These are phyloP conservation scores for Thalassiosira exigua DNA, from an alignment of 352 stramenopile species.

Conservation along the genomic window DNA sequence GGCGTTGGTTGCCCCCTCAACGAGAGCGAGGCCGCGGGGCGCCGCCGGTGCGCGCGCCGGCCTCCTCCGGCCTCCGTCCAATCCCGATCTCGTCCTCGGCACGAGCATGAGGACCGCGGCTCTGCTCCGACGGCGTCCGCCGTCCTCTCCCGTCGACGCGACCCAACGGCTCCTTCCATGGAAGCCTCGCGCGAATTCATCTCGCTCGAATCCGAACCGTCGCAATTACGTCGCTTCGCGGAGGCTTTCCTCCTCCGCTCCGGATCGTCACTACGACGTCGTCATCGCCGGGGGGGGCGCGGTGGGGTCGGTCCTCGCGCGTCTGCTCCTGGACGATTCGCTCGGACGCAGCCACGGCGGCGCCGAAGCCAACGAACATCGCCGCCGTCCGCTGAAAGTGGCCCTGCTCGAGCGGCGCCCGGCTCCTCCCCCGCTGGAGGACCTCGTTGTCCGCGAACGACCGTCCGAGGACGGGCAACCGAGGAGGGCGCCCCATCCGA, in stretches of 20 bases:
- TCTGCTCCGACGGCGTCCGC: no score
- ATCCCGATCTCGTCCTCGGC: no score
- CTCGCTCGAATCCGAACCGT: no score
- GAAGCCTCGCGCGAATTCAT: no score
- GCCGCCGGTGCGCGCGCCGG: no score
- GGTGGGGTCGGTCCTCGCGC: slow-evolving; percentile 67
- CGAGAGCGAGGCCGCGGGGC: no score
- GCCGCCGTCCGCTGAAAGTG: slow-evolving; percentile 44
- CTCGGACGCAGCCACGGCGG: background rate
- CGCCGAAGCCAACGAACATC: slow-evolving; percentile 30
- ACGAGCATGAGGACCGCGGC: no score
- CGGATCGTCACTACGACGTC: slow-evolving; percentile 75
- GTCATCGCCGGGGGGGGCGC: slow-evolving; percentile 76
- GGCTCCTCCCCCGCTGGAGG: slow-evolving; percentile 31
- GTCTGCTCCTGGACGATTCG: slow-evolving; percentile 61
- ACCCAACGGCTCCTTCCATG: no score
- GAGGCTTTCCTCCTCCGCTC: background rate
- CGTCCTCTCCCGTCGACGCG: no score
- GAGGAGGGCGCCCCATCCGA: slow-evolving; percentile 47
- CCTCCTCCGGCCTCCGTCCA: no score
- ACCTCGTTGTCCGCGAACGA: slow-evolving; percentile 10
- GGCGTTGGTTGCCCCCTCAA: no score
- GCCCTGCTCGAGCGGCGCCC: slow-evolving; percentile 43
- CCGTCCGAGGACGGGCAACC: background rate
- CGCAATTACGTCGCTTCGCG: background rate